phyloP scores from a whole-genome alignment of 805 yeast species.

The Hanseniaspora singularis region DNA sequence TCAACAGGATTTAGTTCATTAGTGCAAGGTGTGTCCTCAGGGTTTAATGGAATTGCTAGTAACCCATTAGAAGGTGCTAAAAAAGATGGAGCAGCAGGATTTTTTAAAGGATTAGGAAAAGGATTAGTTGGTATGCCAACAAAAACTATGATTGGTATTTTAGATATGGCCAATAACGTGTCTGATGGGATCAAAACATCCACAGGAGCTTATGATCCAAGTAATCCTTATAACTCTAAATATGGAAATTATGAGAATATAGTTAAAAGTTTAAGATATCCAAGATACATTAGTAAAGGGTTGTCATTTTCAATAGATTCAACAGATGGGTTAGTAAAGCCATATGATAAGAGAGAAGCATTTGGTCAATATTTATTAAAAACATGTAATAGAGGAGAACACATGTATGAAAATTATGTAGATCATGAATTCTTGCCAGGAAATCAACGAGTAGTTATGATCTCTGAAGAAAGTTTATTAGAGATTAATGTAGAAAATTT shows the following conservation, averaged over 20 bases:
- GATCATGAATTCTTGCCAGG: constrained; percentile 44
- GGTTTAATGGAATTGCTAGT: constrained; percentile 76
- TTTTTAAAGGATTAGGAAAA: constrained; percentile 84
- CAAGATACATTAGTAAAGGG: constrained; percentile 48
- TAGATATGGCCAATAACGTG: constrained; percentile 83
- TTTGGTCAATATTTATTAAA: constrained; percentile 93
- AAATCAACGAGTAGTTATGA: constrained; percentile 13
- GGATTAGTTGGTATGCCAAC: constrained; percentile 95
- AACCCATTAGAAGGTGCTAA: constrained; percentile 86
- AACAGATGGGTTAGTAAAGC: constrained; percentile 58
- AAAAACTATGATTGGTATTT: constrained; percentile 87
- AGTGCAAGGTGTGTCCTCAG: constrained; percentile 75
- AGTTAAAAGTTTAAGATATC: constrained; percentile 67
- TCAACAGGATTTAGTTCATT: constrained; percentile 81
- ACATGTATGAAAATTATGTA: constrained; percentile 57
- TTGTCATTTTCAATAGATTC: constrained; percentile 8
- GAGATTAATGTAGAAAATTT: constrained; percentile 6
- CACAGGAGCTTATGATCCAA: constrained; percentile 31
- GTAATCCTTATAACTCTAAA: constrained; percentile 5
- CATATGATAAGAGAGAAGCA: constrained; percentile 69
- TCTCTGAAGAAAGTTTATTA: constrained; percentile 13
- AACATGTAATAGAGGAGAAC: constrained; percentile 68
- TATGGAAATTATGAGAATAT: constrained; percentile 36
- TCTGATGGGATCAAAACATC: constrained; percentile 90
- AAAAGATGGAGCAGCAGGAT: constrained; percentile 83